Evolutionary conservation across 169 alveolate genomes (phyloP).

Genomic region (Plasmodium gonderi): DNA sequence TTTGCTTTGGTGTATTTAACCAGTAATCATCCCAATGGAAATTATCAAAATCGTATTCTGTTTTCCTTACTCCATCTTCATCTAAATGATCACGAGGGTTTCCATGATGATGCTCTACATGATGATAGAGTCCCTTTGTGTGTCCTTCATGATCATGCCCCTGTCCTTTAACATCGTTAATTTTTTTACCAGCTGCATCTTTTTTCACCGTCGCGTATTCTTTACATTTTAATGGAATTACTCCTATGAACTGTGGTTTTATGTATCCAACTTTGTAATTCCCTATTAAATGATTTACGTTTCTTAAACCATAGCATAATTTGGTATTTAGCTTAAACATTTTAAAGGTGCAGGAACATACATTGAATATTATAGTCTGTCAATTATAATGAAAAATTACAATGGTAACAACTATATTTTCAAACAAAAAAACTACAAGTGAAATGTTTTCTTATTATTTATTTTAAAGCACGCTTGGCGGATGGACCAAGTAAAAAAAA

Average conservation of each 20-base stretch:
- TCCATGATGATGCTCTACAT: slow-evolving; percentile 87
- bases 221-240: slow-evolving; percentile 15
- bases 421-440: not conserved
- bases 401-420: not conserved
- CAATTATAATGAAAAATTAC: not conserved
- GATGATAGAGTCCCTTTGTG: slow-evolving; percentile 79
- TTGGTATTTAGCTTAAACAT: slow-evolving; percentile 62
- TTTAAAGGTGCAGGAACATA: not conserved
- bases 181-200: not conserved
- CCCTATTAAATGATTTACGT: slow-evolving; percentile 28
- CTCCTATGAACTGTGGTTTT: slow-evolving; percentile 3
- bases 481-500: not conserved
- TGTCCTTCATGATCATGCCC: slow-evolving; percentile 30
- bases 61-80: slow-evolving; percentile 85
- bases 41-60: slow-evolving; percentile 80
- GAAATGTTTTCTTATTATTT: not conserved
- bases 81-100: slow-evolving; percentile 88
- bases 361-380: not conserved
- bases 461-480: not conserved
- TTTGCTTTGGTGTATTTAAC: slow-evolving; percentile 86
- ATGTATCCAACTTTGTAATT: slow-evolving; percentile 5
- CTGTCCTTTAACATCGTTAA: not conserved
- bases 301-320: slow-evolving; percentile 59
- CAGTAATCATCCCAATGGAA: slow-evolving; percentile 89
- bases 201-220: slow-evolving; percentile 56